Base-by-base conservation (phyloP, 208 protist genomes). In the Acanthamoeba castellanii region DNA sequence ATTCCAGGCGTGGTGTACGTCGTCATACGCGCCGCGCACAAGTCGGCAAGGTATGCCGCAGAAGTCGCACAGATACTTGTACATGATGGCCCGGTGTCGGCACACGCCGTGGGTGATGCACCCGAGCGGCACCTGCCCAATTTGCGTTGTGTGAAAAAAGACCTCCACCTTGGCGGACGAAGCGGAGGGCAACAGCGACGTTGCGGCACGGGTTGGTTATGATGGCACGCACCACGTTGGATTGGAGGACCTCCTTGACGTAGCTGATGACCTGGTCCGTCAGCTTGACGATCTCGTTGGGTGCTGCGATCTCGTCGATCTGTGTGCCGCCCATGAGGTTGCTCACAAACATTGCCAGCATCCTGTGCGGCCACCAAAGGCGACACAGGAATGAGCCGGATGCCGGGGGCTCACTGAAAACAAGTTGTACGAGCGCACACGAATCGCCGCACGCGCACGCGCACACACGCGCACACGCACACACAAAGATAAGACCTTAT, bases 51-150 rank as follows among this genome's bases (percentile, higher is more conserved):
- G 82, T 3, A 95, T 94, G 50, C 64, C 61, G 47, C 50, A 91
- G 59, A 64, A 70, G 61, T 95, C 94, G 47, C 91, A 94, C 27
- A 95, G 45, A 27, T 95, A 95, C 32, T 95, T 95, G 92, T 90
- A 95, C 16, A 95, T 42, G 25, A 95, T 95, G 2, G 94, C 42
- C 14, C 94, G 2, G 59, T 95, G 94, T 45, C 94, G 82, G 59
- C 94, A 95, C 42, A 95, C 94, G 50, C 94, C 94, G 78, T 94
- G 92, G 16, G 64, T 82, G n/a, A 94, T 20, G 72, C 76, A 88
- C 11, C 81, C 81, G 9, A 88, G 52, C 30, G 81, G 81, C 50
- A 88, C 52, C 82, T 68, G 57, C 42, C 16, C n/a, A 32, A 1
- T 3, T 20, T 52, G 14, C 18, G 52, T 13, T 59, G 30, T 61